These are phyloP conservation scores for Zygoascus tannicola DNA, from an alignment of 805 yeast genomes.

Conservation along the genomic window DNA sequence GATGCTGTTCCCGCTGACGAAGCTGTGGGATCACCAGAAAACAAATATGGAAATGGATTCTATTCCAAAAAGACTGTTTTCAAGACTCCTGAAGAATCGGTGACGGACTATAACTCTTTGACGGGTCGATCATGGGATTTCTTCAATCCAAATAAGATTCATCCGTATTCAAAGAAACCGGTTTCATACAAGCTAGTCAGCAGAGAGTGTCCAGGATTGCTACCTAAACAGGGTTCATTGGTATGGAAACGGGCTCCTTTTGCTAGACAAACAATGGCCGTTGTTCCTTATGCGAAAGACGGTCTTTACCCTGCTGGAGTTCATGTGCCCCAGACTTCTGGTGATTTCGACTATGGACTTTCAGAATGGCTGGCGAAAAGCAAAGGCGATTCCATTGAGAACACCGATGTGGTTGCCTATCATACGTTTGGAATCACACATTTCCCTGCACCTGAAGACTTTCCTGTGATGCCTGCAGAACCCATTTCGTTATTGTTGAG, in stretches of 20 bases:
- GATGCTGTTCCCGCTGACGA: conserved; percentile 62
- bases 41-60: conserved; percentile 73
- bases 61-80: conserved; percentile 53
- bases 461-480: conserved; percentile 85
- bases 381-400: conserved; percentile 21
- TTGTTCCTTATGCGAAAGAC: conserved; percentile 63
- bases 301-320: conserved; percentile 69
- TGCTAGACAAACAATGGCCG: conserved; percentile 60
- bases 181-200: conserved; percentile 71
- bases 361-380: conserved; percentile 28
- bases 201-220: conserved; percentile 55
- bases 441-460: conserved; percentile 84
- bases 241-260: conserved; percentile 78
- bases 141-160: conserved; percentile 58
- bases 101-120: conserved; percentile 50
- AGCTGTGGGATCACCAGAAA: conserved; percentile 54
- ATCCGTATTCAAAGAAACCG: conserved; percentile 66
- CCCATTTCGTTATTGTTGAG: conserved; percentile 64
- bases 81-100: conserved; percentile 48
- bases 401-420: conserved; percentile 66
- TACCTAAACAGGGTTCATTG: conserved; percentile 65
- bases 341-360: conserved; percentile 23
- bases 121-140: conserved; percentile 47
- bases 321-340: conserved; percentile 30
- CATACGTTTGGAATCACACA: conserved; percentile 81